Percentiles rank a stretch among this genome's conserved stretches.
phyloP scores from a whole-genome alignment of 2,329 filamentous ascomycete species.

The Scleromitrula shiraiana region DNA sequence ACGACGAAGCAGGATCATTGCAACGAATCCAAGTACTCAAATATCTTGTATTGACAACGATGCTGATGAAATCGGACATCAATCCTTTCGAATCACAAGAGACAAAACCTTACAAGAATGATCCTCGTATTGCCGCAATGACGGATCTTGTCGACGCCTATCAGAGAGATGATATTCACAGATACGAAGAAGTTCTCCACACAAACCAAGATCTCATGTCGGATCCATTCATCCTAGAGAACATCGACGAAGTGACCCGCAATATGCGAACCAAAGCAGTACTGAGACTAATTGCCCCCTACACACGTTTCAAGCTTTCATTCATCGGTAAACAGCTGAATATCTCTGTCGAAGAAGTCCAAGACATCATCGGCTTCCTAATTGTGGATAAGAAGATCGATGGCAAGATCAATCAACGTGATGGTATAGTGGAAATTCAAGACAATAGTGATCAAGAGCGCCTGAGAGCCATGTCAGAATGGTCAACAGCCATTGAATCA shows the following conservation, averaged over 20 bases:
- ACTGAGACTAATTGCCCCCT: slow-evolving; percentile 86
- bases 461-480: slow-evolving; percentile 62
- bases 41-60: slow-evolving; percentile 91
- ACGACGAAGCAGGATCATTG: slow-evolving; percentile 93
- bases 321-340: slow-evolving; percentile 86
- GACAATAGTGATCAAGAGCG: slow-evolving; percentile 67
- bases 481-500: slow-evolving; percentile 60
- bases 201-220: slow-evolving; percentile 82
- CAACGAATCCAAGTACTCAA: slow-evolving; percentile 96
- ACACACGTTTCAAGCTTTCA: slow-evolving; percentile 79
- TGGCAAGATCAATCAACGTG: slow-evolving; percentile 83
- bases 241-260: slow-evolving; percentile 96
- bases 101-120: slow-evolving; percentile 95
- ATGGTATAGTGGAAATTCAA: slow-evolving; percentile 74
- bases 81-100: slow-evolving; percentile 98
- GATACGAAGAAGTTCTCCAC: slow-evolving; percentile 80
- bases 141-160: slow-evolving; percentile 95
- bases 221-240: slow-evolving; percentile 95
- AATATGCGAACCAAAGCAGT: slow-evolving; percentile 97
- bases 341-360: slow-evolving; percentile 77
- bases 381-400: slow-evolving; percentile 84
- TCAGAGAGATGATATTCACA: slow-evolving; percentile 87
- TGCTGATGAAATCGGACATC: slow-evolving; percentile 98
- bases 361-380: slow-evolving; percentile 91
- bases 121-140: slow-evolving; percentile 93